Conservation (phyloP, 2,329 filamentous ascomycete species). For the Didymella exigua region DNA sequence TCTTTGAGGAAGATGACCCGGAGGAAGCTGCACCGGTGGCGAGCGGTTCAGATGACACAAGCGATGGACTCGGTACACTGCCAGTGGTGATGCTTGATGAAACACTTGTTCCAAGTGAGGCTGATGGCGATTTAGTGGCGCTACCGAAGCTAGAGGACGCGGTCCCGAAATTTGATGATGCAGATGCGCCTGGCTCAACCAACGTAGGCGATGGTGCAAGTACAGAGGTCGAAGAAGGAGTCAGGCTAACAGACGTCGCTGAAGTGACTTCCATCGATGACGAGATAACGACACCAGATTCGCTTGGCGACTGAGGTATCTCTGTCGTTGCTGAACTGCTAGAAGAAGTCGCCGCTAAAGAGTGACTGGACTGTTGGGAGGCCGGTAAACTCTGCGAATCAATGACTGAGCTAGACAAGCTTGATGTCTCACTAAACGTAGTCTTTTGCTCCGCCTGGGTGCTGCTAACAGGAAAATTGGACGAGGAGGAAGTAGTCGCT, state of each 20-base stretch:
- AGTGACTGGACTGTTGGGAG: not conserved
- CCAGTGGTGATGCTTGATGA: not conserved
- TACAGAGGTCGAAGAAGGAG: not conserved
- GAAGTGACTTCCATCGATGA: not conserved
- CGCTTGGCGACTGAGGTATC: not conserved
- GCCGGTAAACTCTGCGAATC: not conserved
- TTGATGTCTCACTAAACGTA: not conserved
- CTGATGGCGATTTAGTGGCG: not conserved
- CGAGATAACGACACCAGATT: not conserved
- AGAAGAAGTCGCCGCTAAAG: not conserved
- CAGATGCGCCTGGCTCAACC: not conserved
- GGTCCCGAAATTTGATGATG: not conserved
- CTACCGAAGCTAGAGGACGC: too few species aligned
- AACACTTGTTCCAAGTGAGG: not conserved
- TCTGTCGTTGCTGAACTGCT: not conserved
- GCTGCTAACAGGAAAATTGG: not conserved
- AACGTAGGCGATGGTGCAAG: not conserved
- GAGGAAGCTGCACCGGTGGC: not conserved
- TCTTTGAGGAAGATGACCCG: not conserved
- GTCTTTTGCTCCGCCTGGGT: not conserved
- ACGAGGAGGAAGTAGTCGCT: not conserved
- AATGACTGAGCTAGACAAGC: not conserved
- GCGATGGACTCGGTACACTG: not conserved
- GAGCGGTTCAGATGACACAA: conserved; percentile 3
- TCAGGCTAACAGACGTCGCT: not conserved